phyloP scores from a whole-genome alignment of 352 stramenopile genomes.

The Phytopythium mirpurense region DNA sequence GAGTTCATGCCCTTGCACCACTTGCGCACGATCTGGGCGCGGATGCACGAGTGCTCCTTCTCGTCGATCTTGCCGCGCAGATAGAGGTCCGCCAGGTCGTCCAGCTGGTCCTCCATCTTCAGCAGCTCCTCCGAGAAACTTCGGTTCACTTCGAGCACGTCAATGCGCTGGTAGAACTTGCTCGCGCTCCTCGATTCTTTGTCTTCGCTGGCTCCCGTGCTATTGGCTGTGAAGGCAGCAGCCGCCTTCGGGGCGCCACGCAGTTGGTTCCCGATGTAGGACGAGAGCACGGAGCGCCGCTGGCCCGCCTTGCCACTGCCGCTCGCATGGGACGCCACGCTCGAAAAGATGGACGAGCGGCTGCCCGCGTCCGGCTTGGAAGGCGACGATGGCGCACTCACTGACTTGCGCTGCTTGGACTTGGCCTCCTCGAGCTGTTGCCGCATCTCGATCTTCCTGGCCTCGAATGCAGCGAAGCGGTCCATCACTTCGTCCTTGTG shows the following conservation, averaged over 20 bases:
- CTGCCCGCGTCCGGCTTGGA: slow-evolving; percentile 38
- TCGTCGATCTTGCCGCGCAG: slow-evolving; percentile 77
- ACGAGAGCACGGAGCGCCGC: slow-evolving; percentile 24
- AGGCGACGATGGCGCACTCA: slow-evolving; percentile 44
- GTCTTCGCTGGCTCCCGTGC: slow-evolving; percentile 17
- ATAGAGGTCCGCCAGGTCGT: slow-evolving; percentile 67
- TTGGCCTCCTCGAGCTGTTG: slow-evolving; percentile 74
- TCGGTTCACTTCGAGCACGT: slow-evolving; percentile 63
- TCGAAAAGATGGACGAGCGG: slow-evolving; percentile 38
- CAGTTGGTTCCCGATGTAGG: slow-evolving; percentile 66
- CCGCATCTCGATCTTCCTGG: slow-evolving; percentile 84
- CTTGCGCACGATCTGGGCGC: slow-evolving; percentile 74
- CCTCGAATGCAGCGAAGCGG: slow-evolving; percentile 66
- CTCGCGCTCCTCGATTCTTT: slow-evolving; percentile 34
- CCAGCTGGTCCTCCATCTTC: slow-evolving; percentile 81
- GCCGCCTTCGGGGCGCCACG: slow-evolving; percentile 23
- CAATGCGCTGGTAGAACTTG: slow-evolving; percentile 61
- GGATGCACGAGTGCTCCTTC: slow-evolving; percentile 82
- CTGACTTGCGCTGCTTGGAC: slow-evolving; percentile 33
- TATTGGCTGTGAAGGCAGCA: slow-evolving; percentile 8
- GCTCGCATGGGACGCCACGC: slow-evolving; percentile 9
- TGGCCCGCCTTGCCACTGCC: slow-evolving; percentile 16
- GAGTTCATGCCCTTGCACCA: slow-evolving; percentile 81
- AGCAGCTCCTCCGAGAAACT: slow-evolving; percentile 56
- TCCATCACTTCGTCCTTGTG: slow-evolving; percentile 84